Conservation (phyloP, 768 basidiomycete genomes). For the Leccinum disarticulatum region DNA sequence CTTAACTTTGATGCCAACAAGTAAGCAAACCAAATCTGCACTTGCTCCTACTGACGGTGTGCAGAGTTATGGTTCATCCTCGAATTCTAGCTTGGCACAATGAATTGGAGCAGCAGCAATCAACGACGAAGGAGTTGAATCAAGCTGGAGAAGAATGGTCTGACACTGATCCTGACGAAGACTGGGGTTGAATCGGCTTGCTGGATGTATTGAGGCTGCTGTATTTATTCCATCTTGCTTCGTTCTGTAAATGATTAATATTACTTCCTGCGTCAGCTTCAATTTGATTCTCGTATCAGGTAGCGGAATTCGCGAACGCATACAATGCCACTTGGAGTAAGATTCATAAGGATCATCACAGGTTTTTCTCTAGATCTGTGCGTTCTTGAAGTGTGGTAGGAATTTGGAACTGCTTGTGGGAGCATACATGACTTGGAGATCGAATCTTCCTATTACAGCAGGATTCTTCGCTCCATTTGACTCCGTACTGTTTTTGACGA, state of each 20-base stretch:
- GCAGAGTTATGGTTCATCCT: constrained; percentile 64
- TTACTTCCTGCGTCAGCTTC: neutral
- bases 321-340: neutral
- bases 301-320: neutral
- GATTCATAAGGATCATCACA: no score
- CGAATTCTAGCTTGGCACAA: constrained; percentile 61
- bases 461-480: no score
- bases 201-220: neutral
- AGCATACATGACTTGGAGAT: no score
- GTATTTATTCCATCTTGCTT: neutral
- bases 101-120: constrained; percentile 24
- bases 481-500: no score
- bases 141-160: constrained; percentile 20
- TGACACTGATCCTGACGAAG: constrained; percentile 39
- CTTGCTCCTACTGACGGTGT: neutral
- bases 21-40: constrained; percentile 35
- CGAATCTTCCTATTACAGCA: no score
- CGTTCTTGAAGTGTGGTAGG: no score
- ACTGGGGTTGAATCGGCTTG: constrained; percentile 18
- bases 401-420: no score
- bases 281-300: neutral
- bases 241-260: neutral
- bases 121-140: constrained; percentile 8
- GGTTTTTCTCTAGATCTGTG: no score
- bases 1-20: constrained; percentile 59